Percentiles rank a stretch among this genome's conserved stretches.
Evolutionary conservation across 345 rosid genomes (phyloP).

Genomic region (Moringa oleifera): DNA sequence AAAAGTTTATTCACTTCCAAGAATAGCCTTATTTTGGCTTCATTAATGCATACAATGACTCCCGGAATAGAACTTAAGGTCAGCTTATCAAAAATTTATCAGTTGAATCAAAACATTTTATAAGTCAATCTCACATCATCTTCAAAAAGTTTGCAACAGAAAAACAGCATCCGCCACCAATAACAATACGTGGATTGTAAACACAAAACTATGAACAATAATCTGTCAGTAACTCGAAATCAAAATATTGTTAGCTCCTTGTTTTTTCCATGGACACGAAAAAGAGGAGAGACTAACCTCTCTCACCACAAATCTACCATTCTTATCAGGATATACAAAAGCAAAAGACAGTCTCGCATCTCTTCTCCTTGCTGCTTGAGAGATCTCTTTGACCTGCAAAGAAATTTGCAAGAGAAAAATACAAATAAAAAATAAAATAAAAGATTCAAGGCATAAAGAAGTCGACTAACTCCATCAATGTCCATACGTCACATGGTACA

Average conservation of each 20-base stretch:
- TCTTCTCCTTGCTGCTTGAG: slow-evolving; percentile 85
- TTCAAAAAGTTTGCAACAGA: slow-evolving; percentile 4
- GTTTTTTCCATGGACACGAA: background rate
- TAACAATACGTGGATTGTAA: too few relatives aligned
- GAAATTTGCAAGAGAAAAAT: background rate
- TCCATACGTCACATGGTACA: background rate
- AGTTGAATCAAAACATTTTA: background rate
- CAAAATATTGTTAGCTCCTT: background rate
- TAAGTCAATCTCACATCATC: slow-evolving; percentile 1
- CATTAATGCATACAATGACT: background rate
- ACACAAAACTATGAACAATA: background rate
- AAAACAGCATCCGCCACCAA: too few relatives aligned
- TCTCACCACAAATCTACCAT: slow-evolving; percentile 66
- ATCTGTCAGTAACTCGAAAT: background rate
- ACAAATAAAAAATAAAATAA: too few relatives aligned
- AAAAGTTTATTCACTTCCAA: too few relatives aligned
- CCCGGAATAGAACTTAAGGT: background rate
- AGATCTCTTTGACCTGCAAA: slow-evolving; percentile 80
- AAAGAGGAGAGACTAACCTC: slow-evolving; percentile 40
- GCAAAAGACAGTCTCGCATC: slow-evolving; percentile 90
- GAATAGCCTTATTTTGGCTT: too few relatives aligned
- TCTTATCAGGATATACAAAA: slow-evolving; percentile 79
- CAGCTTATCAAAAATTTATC: slow-evolving; percentile 3
- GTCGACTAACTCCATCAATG: too few relatives aligned
- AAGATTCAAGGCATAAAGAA: background rate